Percentiles rank a stretch among this genome's conserved stretches.
phyloP scores from a whole-genome alignment of 345 rosid species.

The Rhizophora apiculata region DNA sequence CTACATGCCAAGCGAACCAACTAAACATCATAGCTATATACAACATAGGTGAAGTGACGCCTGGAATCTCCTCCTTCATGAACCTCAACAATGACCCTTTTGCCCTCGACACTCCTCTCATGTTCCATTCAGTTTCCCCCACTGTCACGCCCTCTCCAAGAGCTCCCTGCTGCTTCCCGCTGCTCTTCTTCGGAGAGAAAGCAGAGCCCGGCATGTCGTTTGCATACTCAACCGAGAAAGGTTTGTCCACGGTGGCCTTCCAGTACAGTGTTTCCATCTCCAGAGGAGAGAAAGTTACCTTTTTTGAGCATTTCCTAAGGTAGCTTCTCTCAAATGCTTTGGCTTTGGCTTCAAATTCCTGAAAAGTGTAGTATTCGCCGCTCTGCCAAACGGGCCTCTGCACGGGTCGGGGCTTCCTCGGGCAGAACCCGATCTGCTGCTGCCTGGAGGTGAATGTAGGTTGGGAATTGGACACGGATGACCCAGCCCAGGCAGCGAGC shows the following conservation, averaged over 20 bases:
- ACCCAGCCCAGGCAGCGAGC: constrained; percentile 53
- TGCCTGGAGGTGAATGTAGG: constrained; percentile 98
- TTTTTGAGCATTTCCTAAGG: constrained; percentile 58
- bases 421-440: constrained; percentile 99
- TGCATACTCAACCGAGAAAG: constrained; percentile 90
- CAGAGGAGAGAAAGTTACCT: constrained; percentile 56
- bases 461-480: constrained; percentile 33
- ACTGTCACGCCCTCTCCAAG: constrained; percentile 57
- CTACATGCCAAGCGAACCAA: constrained; percentile 99
- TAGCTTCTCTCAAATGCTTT: constrained; percentile 66
- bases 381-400: constrained; percentile 98
- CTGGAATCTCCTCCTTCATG: constrained; percentile 98
- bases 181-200: constrained; percentile 55
- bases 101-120: constrained; percentile 91
- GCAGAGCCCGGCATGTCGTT: constrained; percentile 99
- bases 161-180: constrained; percentile 33
- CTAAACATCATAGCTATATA: constrained; percentile 96
- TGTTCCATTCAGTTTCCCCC: constrained; percentile 93
- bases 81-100: constrained; percentile 85
- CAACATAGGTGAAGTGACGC: constrained; percentile 98
- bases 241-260: constrained; percentile 92
- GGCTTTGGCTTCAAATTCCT: constrained; percentile 85
- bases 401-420: constrained; percentile 83
- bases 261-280: constrained; percentile 90
- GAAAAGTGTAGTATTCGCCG: constrained; percentile 78